phyloP scores from a whole-genome alignment of 208 protist species.

The Cochliopodium minus region DNA sequence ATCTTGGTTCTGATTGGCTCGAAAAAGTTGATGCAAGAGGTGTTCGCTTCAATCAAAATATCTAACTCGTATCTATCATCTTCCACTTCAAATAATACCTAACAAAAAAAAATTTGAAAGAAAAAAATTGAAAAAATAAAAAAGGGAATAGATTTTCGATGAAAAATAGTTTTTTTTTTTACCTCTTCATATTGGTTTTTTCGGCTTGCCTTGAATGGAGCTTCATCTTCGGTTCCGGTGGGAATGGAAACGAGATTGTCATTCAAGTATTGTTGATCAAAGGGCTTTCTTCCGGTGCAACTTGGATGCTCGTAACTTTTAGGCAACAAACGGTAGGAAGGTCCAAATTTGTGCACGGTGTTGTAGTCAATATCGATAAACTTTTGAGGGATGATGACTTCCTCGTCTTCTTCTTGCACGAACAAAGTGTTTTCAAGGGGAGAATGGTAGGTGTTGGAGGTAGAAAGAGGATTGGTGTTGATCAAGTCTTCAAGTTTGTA shows the following conservation, averaged over 20 bases:
- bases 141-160: too few relatives aligned
- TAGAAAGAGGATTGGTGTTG: too few relatives aligned
- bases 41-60: slow-evolving; percentile 42
- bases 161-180: too few relatives aligned
- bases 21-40: slow-evolving; percentile 36
- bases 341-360: not conserved
- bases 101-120: too few relatives aligned
- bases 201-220: not conserved
- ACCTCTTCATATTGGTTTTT: slow-evolving; percentile 2
- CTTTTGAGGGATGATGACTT: too few relatives aligned
- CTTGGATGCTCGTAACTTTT: not conserved
- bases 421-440: too few relatives aligned
- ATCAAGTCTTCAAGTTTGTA: too few relatives aligned
- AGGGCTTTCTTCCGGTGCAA: not conserved
- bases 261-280: not conserved
- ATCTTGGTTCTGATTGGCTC: slow-evolving; percentile 31
- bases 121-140: too few relatives aligned
- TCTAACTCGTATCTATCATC: slow-evolving; percentile 29
- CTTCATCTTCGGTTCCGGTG: slow-evolving; percentile 1
- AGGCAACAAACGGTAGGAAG: not conserved
- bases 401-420: too few relatives aligned
- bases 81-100: slow-evolving; percentile 6
- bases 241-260: not conserved
- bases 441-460: too few relatives aligned
- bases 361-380: too few relatives aligned